These are phyloP conservation scores for Phytomonas francai DNA, from an alignment of 208 protist genomes.

Conservation along the genomic window DNA sequence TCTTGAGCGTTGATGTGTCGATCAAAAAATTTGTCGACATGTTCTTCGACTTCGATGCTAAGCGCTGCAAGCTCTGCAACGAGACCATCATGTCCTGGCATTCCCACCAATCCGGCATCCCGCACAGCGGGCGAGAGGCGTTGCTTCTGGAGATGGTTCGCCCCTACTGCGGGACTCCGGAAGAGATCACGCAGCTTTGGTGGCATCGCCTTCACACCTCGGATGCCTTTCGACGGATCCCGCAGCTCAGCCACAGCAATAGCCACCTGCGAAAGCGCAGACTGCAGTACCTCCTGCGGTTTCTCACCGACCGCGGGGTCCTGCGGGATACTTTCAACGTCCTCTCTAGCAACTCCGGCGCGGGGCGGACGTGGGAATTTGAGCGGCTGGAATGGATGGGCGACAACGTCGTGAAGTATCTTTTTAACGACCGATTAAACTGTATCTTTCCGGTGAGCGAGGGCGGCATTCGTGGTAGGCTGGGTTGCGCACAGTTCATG, in stretches of 20 bases:
- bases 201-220: conserved; percentile 52
- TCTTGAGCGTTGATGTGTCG: conserved; percentile 55
- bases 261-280: conserved; percentile 58
- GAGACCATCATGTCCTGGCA: conserved; percentile 76
- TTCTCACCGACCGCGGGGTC: conserved; percentile 67
- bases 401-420: conserved; percentile 85
- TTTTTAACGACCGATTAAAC: conserved; percentile 65
- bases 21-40: conserved; percentile 60
- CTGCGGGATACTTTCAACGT: conserved; percentile 72
- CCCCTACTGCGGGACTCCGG: conserved; percentile 71
- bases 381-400: conserved; percentile 83
- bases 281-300: conserved; percentile 69
- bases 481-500: conserved; percentile 75
- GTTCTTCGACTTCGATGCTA: conserved; percentile 72
- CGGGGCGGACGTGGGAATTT: conserved; percentile 77
- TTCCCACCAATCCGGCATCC: conserved; percentile 46
- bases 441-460: conserved; percentile 60
- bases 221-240: conserved; percentile 50
- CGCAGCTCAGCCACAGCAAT: conserved; percentile 56
- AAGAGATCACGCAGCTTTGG: conserved; percentile 68
- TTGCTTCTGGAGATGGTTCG: conserved; percentile 77
- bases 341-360: conserved; percentile 12
- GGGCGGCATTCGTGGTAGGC: conserved; percentile 56
- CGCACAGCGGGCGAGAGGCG: conserved; percentile 63
- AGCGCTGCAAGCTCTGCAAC: conserved; percentile 84